Evolutionary conservation across 2,329 filamentous ascomycete species (phyloP).

Genomic region (Thelonectria blattea): DNA sequence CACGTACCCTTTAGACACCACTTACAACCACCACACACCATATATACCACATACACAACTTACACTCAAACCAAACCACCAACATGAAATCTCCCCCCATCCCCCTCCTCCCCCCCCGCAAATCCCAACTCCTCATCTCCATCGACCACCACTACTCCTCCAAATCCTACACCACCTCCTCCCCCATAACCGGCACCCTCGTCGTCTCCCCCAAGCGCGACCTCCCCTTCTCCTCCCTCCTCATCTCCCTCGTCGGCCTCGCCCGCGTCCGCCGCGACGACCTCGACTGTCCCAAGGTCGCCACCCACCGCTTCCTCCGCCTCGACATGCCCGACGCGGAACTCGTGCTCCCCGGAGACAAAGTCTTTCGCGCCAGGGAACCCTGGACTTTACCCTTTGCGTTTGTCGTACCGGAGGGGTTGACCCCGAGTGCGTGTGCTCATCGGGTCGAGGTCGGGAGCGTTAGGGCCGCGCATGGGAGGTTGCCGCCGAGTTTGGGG

Average conservation of each 20-base stretch:
- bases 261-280: constrained; percentile 31
- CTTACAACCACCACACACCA: too few relatives aligned
- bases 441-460: constrained; percentile 22
- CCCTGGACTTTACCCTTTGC: constrained; percentile 32
- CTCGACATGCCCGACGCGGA: constrained; percentile 31
- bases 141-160: constrained; percentile 34
- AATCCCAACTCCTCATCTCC: constrained; percentile 15
- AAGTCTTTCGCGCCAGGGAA: constrained; percentile 23
- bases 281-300: constrained; percentile 27
- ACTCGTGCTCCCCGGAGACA: constrained; percentile 22
- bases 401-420: constrained; percentile 33
- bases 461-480: constrained; percentile 26
- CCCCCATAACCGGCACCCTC: constrained; percentile 32
- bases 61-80: neutral
- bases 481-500: constrained; percentile 28
- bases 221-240: constrained; percentile 25
- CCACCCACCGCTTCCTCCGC: constrained; percentile 32
- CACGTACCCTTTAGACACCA: too few relatives aligned
- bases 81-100: constrained; percentile 2
- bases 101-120: constrained; percentile 7
- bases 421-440: constrained; percentile 26
- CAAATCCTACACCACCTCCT: constrained; percentile 35
- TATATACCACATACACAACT: neutral
- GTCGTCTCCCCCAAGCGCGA: constrained; percentile 21
- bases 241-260: constrained; percentile 28